Evolutionary conservation across 2,329 filamentous ascomycete genomes (phyloP).

Genomic region (Cytospora piceicola): DNA sequence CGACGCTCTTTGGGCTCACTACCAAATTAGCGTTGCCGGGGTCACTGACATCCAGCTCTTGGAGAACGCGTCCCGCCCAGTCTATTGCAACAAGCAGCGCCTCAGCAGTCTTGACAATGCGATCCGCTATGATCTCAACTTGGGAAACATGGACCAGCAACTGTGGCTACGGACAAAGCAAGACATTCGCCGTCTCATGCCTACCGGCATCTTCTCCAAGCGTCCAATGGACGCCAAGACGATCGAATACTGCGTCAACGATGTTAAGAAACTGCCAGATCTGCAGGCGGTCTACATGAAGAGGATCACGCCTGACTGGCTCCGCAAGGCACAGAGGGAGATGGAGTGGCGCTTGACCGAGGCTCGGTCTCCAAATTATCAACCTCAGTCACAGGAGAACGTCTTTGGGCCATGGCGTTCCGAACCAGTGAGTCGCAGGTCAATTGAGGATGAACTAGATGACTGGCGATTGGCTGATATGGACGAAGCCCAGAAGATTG

Average conservation of each 20-base stretch:
- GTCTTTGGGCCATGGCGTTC: conserved; percentile 24
- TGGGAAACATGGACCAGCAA: background rate
- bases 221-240: conserved; percentile 28
- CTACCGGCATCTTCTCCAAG: conserved; percentile 22
- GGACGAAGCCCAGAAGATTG: background rate
- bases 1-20: conserved; percentile 36
- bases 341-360: conserved; percentile 27
- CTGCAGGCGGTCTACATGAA: conserved; percentile 29
- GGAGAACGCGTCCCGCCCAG: conserved; percentile 35
- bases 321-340: conserved; percentile 26
- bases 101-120: conserved; percentile 29
- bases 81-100: conserved; percentile 23
- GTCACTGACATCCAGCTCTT: conserved; percentile 39
- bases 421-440: background rate
- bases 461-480: background rate
- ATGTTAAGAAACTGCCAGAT: conserved; percentile 30
- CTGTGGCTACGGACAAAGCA: background rate
- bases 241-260: conserved; percentile 30
- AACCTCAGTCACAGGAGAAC: conserved; percentile 32
- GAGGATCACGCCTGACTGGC: conserved; percentile 29
- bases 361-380: conserved; percentile 27
- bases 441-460: background rate
- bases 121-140: conserved; percentile 24
- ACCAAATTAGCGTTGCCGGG: conserved; percentile 33
- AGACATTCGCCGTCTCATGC: conserved; percentile 8